Evolutionary conservation across 2,329 filamentous ascomycete genomes (phyloP).

Genomic region (Nigrospora oryzae): DNA sequence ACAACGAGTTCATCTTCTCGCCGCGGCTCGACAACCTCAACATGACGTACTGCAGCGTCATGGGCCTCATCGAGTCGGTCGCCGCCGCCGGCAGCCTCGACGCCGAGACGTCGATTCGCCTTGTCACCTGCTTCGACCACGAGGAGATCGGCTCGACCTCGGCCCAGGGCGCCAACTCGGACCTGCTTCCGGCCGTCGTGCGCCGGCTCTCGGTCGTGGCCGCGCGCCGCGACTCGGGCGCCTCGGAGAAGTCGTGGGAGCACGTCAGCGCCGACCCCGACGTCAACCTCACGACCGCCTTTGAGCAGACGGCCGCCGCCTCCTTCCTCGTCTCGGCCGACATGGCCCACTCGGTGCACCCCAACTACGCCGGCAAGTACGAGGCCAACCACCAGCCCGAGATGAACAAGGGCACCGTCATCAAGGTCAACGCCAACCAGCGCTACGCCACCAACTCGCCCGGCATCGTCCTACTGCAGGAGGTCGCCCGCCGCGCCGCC

Average conservation of each 20-base stretch:
- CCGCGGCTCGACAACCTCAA: conserved; percentile 92
- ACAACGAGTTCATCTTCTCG: conserved; percentile 93
- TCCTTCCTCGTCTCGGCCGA: conserved; percentile 95
- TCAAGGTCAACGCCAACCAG: conserved; percentile 97
- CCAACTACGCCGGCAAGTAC: conserved; percentile 90
- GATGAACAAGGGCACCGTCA: conserved; percentile 85
- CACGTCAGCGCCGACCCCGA: conserved; percentile 42
- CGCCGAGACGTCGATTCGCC: conserved; percentile 70
- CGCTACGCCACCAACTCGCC: conserved; percentile 95
- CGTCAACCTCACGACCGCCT: conserved; percentile 65
- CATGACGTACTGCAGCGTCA: conserved; percentile 90
- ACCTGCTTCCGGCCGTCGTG: conserved; percentile 79
- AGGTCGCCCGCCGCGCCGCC: conserved; percentile 64
- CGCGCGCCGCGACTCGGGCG: conserved; percentile 35
- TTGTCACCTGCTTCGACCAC: conserved; percentile 95
- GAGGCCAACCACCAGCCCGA: conserved; percentile 83
- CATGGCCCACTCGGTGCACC: conserved; percentile 95
- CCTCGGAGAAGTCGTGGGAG: conserved; percentile 59
- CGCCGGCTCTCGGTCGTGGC: conserved; percentile 78
- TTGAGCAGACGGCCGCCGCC: conserved; percentile 83
- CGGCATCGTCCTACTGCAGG: conserved; percentile 85
- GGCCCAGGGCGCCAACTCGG: conserved; percentile 89
- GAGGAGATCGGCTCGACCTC: conserved; percentile 93
- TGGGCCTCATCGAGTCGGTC: conserved; percentile 77
- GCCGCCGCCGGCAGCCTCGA: conserved; percentile 52